Conservation (phyloP, 352 stramenopile species). For the Plasmopara muralis region DNA sequence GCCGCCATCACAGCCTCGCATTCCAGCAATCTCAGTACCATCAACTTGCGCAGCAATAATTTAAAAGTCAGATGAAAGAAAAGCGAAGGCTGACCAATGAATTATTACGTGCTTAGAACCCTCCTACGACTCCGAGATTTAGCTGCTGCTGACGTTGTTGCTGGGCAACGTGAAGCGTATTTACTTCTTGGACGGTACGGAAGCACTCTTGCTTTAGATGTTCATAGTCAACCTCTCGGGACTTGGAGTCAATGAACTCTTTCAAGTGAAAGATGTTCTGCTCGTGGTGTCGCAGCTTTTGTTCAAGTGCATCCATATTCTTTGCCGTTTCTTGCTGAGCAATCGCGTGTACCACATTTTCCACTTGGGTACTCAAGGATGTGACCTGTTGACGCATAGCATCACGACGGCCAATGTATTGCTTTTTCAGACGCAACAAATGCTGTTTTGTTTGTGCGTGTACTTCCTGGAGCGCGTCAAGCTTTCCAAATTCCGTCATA, state of each 20-base stretch:
- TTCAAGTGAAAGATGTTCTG: conserved; percentile 90
- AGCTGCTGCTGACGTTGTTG: too few relatives aligned
- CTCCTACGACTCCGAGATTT: too few relatives aligned
- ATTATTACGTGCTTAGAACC: too few relatives aligned
- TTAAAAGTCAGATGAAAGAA: too few relatives aligned
- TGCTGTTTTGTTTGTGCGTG: conserved; percentile 75
- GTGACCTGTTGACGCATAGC: too few relatives aligned
- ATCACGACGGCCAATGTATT: too few relatives aligned
- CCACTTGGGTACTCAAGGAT: conserved; percentile 48
- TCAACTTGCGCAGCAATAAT: conserved; percentile 33
- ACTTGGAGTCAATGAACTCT: conserved; percentile 86
- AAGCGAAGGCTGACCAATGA: too few relatives aligned
- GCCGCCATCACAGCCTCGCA: conserved; percentile 58
- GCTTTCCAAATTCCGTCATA: conserved; percentile 85
- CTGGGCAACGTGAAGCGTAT: too few relatives aligned
- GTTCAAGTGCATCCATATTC: conserved; percentile 78
- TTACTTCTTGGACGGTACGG: conserved; percentile 47
- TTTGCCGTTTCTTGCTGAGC: conserved; percentile 72
- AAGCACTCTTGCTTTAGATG: conserved; percentile 78
- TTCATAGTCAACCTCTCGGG: conserved; percentile 86
- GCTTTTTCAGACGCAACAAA: too few relatives aligned
- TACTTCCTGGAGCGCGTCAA: conserved; percentile 79
- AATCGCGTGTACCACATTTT: conserved; percentile 71
- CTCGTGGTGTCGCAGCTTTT: conserved; percentile 87
- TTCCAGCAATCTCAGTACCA: conserved; percentile 62